Conservation (phyloP, 2,329 filamentous ascomycete species). For the Ophiocordyceps camponoti-saundersi region DNA sequence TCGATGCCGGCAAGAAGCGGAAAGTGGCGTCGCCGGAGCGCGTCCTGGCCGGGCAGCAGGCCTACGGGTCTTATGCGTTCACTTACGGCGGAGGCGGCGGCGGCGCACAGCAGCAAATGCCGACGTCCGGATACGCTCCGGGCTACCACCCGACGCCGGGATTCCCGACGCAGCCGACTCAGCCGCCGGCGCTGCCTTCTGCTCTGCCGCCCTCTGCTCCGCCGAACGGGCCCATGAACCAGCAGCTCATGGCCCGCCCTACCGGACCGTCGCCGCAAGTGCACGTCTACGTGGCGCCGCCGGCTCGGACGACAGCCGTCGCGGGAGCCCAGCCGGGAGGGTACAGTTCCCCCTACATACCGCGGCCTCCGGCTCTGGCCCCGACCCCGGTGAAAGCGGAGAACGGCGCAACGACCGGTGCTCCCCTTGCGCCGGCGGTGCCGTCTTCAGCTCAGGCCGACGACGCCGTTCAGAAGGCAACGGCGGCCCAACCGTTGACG, state of each 20-base stretch:
- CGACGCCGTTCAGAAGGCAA: background rate
- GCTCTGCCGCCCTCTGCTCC: conserved; percentile 13
- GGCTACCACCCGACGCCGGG: conserved; percentile 16
- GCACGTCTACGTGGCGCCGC: conserved; percentile 16
- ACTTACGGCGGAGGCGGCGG: conserved; percentile 11
- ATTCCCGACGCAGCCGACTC: conserved; percentile 13
- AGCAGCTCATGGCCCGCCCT: conserved; percentile 10
- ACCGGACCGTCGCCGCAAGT: conserved; percentile 15
- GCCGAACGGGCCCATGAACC: conserved; percentile 9
- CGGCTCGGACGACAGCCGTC: conserved; percentile 15
- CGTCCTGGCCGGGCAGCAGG: conserved; percentile 18
- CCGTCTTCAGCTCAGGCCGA: background rate
- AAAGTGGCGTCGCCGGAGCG: conserved; percentile 36
- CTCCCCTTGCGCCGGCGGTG: too few relatives aligned
- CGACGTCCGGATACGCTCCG: conserved; percentile 13
- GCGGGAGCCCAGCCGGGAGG: conserved; percentile 14
- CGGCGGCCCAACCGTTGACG: conserved; percentile 5
- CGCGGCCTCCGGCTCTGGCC: conserved; percentile 14
- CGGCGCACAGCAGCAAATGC: conserved; percentile 12
- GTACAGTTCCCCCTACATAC: conserved; percentile 21
- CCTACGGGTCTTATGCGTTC: conserved; percentile 19
- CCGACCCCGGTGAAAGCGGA: conserved; percentile 12
- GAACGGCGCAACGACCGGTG: conserved; percentile 6
- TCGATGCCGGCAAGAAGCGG: conserved; percentile 44
- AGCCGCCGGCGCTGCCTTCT: conserved; percentile 13